These are phyloP conservation scores for Talaromyces pinophilus DNA, from an alignment of 2,329 filamentous ascomycete genomes.

Conservation along the genomic window DNA sequence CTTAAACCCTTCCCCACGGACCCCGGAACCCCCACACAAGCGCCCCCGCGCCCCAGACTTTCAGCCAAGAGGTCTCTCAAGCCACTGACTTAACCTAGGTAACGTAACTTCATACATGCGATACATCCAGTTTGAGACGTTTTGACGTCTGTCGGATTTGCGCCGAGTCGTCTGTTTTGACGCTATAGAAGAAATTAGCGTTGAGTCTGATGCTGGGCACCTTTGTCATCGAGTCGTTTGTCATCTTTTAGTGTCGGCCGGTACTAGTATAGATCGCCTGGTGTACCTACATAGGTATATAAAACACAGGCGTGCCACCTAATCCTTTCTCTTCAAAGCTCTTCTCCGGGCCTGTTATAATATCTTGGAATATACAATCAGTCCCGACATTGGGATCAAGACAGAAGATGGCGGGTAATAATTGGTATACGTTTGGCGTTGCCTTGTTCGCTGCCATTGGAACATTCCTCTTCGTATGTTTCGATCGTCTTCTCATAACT, in stretches of 20 bases:
- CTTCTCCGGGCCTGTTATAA: neutral
- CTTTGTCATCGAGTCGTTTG: neutral
- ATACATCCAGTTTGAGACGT: neutral
- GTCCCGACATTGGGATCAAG: neutral
- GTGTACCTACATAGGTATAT: neutral
- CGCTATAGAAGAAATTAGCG: neutral
- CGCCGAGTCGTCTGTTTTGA: neutral
- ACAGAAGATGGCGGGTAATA: slow-evolving; percentile 16
- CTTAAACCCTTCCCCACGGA: neutral
- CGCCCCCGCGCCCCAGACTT: neutral
- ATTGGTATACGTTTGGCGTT: slow-evolving; percentile 53
- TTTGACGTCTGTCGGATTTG: neutral
- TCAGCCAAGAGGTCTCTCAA: neutral
- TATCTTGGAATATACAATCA: neutral
- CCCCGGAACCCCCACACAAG: neutral
- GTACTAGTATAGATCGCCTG: neutral
- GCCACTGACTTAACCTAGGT: neutral
- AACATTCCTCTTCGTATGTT: slow-evolving; percentile 59
- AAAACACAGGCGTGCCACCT: neutral
- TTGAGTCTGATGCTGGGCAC: neutral
- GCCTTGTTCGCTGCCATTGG: slow-evolving; percentile 61
- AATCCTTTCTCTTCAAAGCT: neutral
- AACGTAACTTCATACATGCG: neutral
- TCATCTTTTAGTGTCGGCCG: neutral
- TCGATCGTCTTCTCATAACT: neutral